Conservation (phyloP, 768 basidiomycete genomes). For the Symmetrospora coprosmae region DNA sequence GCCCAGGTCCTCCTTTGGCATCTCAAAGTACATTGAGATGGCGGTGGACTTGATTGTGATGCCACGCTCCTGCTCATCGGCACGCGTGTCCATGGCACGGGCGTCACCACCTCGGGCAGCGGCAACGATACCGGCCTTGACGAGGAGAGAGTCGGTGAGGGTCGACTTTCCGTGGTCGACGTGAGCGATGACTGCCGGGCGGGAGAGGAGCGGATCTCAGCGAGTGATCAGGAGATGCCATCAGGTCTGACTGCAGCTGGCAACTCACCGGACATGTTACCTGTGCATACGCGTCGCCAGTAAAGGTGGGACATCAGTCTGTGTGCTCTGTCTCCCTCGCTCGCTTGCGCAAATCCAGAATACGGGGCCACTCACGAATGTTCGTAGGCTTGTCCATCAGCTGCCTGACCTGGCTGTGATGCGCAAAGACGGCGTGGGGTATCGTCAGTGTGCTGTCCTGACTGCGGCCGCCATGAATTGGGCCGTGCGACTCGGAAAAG, state of each 20-base stretch:
- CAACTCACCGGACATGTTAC: constrained; percentile 14
- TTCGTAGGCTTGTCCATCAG: constrained; percentile 84
- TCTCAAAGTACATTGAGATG: constrained; percentile 98
- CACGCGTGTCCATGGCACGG: constrained; percentile 83
- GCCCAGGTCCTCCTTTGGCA: constrained; percentile 70
- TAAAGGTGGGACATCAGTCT: too few relatives aligned
- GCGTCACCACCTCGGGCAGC: constrained; percentile 82
- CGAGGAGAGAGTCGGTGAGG: constrained; percentile 94
- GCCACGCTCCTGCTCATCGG: constrained; percentile 98
- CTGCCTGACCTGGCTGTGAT: constrained; percentile 54
- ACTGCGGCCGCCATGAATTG: too few relatives aligned
- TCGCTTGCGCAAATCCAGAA: too few relatives aligned
- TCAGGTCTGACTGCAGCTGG: constrained; percentile 60
- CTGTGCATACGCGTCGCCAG: too few relatives aligned
- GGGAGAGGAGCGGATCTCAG: too few relatives aligned
- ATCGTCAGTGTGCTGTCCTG: too few relatives aligned
- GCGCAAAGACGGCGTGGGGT: too few relatives aligned
- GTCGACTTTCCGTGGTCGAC: constrained; percentile 99
- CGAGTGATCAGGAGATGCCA: too few relatives aligned
- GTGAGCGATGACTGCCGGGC: constrained; percentile 13
- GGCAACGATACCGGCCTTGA: constrained; percentile 99
- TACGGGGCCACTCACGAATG: constrained; percentile 52
- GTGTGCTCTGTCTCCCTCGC: too few relatives aligned
- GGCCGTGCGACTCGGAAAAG: too few relatives aligned
- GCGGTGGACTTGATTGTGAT: constrained; percentile 99